Base-by-base conservation (phyloP, 306 rosid species). In the Lathyrus sativus region DNA sequence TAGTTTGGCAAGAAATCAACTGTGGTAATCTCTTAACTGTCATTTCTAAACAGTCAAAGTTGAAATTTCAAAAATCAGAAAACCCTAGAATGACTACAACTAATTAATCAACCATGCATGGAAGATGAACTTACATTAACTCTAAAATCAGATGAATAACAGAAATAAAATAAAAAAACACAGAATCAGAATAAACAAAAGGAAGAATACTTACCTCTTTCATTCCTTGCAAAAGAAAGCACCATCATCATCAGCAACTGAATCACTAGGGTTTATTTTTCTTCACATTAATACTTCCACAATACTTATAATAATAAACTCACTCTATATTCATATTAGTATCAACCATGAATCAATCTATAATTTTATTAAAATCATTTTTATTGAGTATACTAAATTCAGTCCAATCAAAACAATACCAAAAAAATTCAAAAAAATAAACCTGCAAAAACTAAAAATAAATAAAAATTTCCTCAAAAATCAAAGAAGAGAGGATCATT, bases 401-500 rank as follows among this genome's bases (percentile, higher is more conserved):
- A 62, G 6, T 41, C 50, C 67, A 62, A 62, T 39, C 6, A 19
- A 41, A 18, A 28, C 62, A 56, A 56, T 56, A 6, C 51, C 50
- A 62, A 62, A 5, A 24, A 12, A 12, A 50, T 39, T 39, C 11
- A 62, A 62, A 59, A 35, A 4, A 60, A 35, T 2, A 53, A 53
- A 53, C 26, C 2, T 11, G 59, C 46, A 60, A 60, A 9, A 61
- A 61, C 28, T 6, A 62, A 22, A 41, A 63, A 29, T 2, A 29
- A 54, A 17, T 26, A 35, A 59, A 31, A 17, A 9, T 14, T 31
- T 54, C 71, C 63, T 68, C 71, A 84, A 49, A 87, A 87, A 78
- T 90, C 93, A 65, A 79, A 82, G 60, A 84, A 81, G 64, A 82
- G 80, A 64, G 96, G 90, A 72, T 92, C 98, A 11, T 67, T 82